Conservation (phyloP, 805 yeast species). For the Ogataea nakhonphanomensis region DNA sequence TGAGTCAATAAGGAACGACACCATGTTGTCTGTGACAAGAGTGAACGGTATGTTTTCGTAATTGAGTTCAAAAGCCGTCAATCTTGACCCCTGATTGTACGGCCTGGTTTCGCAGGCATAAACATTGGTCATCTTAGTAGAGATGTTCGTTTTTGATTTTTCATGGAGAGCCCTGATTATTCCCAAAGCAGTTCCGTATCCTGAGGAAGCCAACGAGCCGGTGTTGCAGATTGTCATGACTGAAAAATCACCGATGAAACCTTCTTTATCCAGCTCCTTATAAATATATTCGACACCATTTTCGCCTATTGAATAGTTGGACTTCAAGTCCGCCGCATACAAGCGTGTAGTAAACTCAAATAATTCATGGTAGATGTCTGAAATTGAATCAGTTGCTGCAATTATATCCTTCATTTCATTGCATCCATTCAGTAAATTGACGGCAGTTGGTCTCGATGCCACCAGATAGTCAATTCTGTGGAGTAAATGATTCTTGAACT, state of each 20-base stretch:
- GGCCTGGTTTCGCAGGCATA: constrained; percentile 95
- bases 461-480: constrained; percentile 61
- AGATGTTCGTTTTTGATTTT: constrained; percentile 31
- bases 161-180: constrained; percentile 72
- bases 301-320: constrained; percentile 74
- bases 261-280: constrained; percentile 41
- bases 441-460: constrained; percentile 92
- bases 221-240: constrained; percentile 94
- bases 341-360: constrained; percentile 48
- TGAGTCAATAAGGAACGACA: constrained; percentile 64
- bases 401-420: constrained; percentile 40
- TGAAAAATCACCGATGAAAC: constrained; percentile 63
- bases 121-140: constrained; percentile 56
- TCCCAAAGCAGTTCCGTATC: constrained; percentile 96
- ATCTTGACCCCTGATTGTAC: constrained; percentile 91
- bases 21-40: constrained; percentile 88
- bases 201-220: constrained; percentile 95
- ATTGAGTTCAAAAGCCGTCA: constrained; percentile 87
- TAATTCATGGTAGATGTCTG: constrained; percentile 32
- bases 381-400: constrained; percentile 15
- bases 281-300: constrained; percentile 73
- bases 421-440: constrained; percentile 78
- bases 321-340: constrained; percentile 72
- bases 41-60: constrained; percentile 87
- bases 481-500: constrained; percentile 37